These are phyloP conservation scores for Leucogyrophana mollusca DNA, from an alignment of 768 basidiomycete genomes.

Conservation along the genomic window DNA sequence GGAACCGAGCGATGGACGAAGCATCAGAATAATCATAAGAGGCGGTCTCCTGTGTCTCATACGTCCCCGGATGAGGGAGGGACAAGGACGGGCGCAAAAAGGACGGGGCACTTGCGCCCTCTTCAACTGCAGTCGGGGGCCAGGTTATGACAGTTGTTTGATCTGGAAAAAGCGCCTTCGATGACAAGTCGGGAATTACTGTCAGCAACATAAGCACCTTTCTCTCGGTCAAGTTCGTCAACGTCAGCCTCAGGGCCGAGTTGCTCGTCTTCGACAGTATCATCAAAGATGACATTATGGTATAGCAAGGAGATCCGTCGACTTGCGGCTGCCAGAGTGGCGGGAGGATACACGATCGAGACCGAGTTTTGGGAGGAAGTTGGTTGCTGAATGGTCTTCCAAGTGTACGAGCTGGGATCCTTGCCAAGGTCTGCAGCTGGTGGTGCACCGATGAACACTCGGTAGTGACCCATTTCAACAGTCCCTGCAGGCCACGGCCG, in stretches of 20 bases:
- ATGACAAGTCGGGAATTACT: not conserved
- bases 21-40: slow-evolving; percentile 61
- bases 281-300: slow-evolving; percentile 68
- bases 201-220: slow-evolving; percentile 8
- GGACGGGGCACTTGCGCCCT: slow-evolving; percentile 19
- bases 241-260: slow-evolving; percentile 15
- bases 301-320: slow-evolving; percentile 70
- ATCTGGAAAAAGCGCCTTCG: slow-evolving; percentile 27
- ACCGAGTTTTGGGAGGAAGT: slow-evolving; percentile 11
- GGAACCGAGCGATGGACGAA: slow-evolving; percentile 73
- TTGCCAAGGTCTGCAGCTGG: slow-evolving; percentile 30
- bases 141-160: slow-evolving; percentile 56
- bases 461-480: slow-evolving; percentile 32
- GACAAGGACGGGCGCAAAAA: slow-evolving; percentile 29
- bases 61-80: slow-evolving; percentile 21
- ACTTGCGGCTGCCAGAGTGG: slow-evolving; percentile 65
- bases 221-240: slow-evolving; percentile 8
- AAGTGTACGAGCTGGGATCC: slow-evolving; percentile 38
- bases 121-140: slow-evolving; percentile 44
- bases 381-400: slow-evolving; percentile 41
- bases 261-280: slow-evolving; percentile 36
- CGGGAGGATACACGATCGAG: slow-evolving; percentile 41
- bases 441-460: slow-evolving; percentile 54
- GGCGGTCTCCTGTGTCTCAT: slow-evolving; percentile 45
- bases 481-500: not conserved